Base-by-base conservation (phyloP, 495 filamentous ascomycete species). In the Xeromyces bisporus region DNA sequence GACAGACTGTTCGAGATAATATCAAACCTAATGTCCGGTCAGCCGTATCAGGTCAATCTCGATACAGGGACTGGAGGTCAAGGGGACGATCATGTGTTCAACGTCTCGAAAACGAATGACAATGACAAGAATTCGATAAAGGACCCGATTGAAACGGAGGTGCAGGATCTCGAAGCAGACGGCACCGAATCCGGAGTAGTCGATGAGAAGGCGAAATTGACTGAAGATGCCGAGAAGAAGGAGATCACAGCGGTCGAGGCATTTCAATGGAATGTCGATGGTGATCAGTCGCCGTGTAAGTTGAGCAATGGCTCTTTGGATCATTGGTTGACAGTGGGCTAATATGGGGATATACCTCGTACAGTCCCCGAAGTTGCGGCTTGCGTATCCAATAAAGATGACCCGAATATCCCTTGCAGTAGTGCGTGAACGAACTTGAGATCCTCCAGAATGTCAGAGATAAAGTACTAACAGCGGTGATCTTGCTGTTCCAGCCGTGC, bases 291-390 rank as follows among this genome's bases (percentile, higher is more conserved):
- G 2, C 46, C 46, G 10, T 49, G 46, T 49, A 24, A 12, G 46
- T 36, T 29, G 2, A 12, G 3, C 26, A 8, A 26, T 21, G 9
- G n/a, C n/a, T n/a, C n/a, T 16, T 14, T n/a, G 5, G 18, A 27
- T 26, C 11, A 12, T 3, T 2, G 13, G 3, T 9, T 1, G 10
- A 18, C 21, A n/a, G n/a, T n/a, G n/a, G n/a, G n/a, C n/a, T n/a
- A n/a, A n/a, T n/a, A n/a, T n/a, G n/a, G n/a, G n/a, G n/a, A n/a
- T n/a, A n/a, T n/a, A n/a, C n/a, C 9, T 9, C 20, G 5, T 5
- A 13, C 16, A 49, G 46, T 49, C 20, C 46, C 46, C n/a, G 46
- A 49, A 23, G 46, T 49, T 20, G 46, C 46, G 6, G 46, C 46
- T 15, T 49, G 46, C 35, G 46, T 49, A 2, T 40, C 46, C 3